phyloP scores from a whole-genome alignment of 192 early-diverging fungal species.

The Coemansia sp. region DNA sequence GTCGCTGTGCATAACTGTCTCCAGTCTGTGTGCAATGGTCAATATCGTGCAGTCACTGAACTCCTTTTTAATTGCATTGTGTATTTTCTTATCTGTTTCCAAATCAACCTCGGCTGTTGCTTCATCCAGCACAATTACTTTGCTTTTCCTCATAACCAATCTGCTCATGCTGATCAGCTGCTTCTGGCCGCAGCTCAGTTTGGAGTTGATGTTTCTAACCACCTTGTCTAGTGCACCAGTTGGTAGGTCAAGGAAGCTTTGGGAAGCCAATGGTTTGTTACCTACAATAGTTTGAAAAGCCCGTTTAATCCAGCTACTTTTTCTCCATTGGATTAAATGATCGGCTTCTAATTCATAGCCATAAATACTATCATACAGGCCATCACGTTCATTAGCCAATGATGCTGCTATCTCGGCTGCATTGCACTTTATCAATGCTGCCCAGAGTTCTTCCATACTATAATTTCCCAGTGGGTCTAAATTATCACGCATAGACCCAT shows the following conservation, averaged over 20 bases:
- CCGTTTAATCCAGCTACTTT: too few relatives aligned
- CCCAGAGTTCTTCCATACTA: constrained; percentile 60
- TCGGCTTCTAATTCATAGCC: constrained; percentile 4
- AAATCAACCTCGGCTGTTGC: constrained; percentile 62
- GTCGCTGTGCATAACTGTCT: constrained; percentile 62
- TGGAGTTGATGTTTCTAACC: too few relatives aligned
- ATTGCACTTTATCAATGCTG: constrained; percentile 37
- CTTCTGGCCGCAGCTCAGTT: constrained; percentile 50
- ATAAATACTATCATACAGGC: background rate
- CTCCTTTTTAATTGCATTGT: constrained; percentile 38
- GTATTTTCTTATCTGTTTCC: constrained; percentile 10
- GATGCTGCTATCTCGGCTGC: background rate
- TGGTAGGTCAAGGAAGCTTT: background rate
- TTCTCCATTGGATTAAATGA: too few relatives aligned
- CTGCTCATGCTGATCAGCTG: constrained; percentile 62
- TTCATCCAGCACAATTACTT: constrained; percentile 62
- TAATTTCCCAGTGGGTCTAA: constrained; percentile 57
- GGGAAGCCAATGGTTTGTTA: background rate
- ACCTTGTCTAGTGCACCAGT: background rate
- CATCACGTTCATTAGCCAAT: too few relatives aligned
- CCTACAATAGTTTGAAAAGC: background rate
- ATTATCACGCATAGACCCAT: constrained; percentile 64
- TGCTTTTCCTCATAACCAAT: constrained; percentile 49
- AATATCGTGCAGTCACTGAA: constrained; percentile 50
- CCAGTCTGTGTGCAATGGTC: constrained; percentile 67